Evolutionary conservation across 1,284 basidiomycete genomes (phyloP).

Genomic region (Cryptococcus floricola): DNA sequence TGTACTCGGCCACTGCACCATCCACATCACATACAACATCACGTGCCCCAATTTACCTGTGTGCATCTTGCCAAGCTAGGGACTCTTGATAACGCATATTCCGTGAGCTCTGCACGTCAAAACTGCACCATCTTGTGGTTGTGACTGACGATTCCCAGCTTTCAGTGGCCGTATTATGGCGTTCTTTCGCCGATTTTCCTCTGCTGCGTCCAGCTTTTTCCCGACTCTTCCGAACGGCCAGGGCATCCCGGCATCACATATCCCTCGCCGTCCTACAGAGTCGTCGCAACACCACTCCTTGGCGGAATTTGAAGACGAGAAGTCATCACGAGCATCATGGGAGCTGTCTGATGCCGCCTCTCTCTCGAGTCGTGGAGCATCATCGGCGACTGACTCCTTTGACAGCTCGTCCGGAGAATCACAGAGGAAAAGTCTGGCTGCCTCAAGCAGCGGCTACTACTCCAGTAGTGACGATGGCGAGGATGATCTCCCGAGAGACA

Average conservation of each 20-base stretch:
- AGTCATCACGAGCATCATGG: constrained; percentile 33
- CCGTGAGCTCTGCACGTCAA: no score
- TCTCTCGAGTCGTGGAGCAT: constrained; percentile 7
- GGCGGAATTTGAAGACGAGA: constrained; percentile 13
- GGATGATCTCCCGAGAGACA: neutral
- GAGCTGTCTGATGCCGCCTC: constrained; percentile 35
- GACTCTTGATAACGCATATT: no score
- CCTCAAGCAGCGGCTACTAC: neutral
- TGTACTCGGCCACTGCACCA: no score
- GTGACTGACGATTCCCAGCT: neutral
- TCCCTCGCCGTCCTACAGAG: constrained; percentile 33
- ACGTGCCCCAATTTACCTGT: no score
- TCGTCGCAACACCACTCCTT: constrained; percentile 13
- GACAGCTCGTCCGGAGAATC: constrained; percentile 6
- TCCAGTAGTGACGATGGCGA: neutral
- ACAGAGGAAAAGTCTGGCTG: constrained; percentile 1
- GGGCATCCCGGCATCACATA: constrained; percentile 20
- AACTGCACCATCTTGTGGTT: no score
- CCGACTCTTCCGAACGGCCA: constrained; percentile 20
- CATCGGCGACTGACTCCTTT: constrained; percentile 4
- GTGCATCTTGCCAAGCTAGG: no score
- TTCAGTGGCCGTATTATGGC: constrained; percentile 20
- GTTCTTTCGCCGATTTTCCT: constrained; percentile 34
- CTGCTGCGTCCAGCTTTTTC: constrained; percentile 23
- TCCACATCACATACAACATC: no score